These are phyloP conservation scores for Botryotinia narcissicola DNA, from an alignment of 2,329 filamentous ascomycete species.

Conservation along the genomic window DNA sequence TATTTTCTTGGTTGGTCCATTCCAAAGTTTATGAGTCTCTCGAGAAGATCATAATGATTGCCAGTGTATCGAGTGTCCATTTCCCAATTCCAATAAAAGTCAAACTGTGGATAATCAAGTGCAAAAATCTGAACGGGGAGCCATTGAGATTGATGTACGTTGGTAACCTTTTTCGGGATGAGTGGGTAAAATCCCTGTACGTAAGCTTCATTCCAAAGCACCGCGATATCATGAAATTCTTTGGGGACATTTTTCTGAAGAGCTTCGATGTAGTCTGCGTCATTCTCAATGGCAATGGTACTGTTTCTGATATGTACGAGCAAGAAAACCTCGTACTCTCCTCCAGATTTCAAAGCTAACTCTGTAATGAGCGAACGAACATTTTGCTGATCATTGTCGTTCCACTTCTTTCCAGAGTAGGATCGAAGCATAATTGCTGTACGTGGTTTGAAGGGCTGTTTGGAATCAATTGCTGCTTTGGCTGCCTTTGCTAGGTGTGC, in stretches of 20 bases:
- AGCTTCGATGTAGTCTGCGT: conserved; percentile 56
- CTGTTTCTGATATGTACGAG: conserved; percentile 74
- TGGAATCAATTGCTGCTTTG: neutral
- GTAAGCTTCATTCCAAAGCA: conserved; percentile 72
- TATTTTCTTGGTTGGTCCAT: conserved; percentile 68
- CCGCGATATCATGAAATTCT: conserved; percentile 68
- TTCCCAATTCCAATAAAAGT: conserved; percentile 64
- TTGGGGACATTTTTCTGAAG: conserved; percentile 62
- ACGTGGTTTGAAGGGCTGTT: conserved; percentile 41
- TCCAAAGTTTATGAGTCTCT: conserved; percentile 61
- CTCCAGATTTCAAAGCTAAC: conserved; percentile 70
- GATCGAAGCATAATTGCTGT: conserved; percentile 75
- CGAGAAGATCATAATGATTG: conserved; percentile 77
- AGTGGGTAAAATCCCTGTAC: conserved; percentile 76
- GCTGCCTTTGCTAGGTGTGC: conserved; percentile 3
- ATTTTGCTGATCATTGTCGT: conserved; percentile 73
- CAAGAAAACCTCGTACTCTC: conserved; percentile 77
- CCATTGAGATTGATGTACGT: conserved; percentile 40
- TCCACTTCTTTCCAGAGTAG: conserved; percentile 73
- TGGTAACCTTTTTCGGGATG: conserved; percentile 53
- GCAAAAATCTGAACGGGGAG: conserved; percentile 73
- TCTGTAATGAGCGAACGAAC: conserved; percentile 79
- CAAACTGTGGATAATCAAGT: conserved; percentile 73
- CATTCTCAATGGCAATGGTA: conserved; percentile 55
- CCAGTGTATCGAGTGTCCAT: conserved; percentile 77